Evolutionary conservation across 1,284 basidiomycete genomes (phyloP), one percentile per base, ranked within the genome.

Genomic region (Heimioporus retisporus): DNA sequence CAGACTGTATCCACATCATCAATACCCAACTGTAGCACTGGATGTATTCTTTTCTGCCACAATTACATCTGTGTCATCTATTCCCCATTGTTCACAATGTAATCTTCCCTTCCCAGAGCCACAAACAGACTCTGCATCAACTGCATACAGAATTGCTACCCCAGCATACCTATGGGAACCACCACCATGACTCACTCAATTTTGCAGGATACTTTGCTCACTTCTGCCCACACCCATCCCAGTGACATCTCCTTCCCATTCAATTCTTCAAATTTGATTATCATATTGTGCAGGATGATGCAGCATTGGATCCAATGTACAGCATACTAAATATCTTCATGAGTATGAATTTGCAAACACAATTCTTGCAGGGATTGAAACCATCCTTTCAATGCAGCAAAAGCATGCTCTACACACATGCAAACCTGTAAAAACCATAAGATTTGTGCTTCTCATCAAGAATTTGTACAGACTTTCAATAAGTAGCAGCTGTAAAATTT

Each of bases 261-360:
- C 19, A 19, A 15, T 23, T 58, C 62, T 18, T 64, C 50, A 46
- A 64, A 59, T 1, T 15, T 11, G 3, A 64, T 16, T 8, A 65
- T 57, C 60, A 65, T 61, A 23, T 65, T 62, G 31, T 58, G 48
- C 1, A 61, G 8, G 11, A 61, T 61, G 13, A 65, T 40, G 21
- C 64, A 65, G 18, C 55, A 65, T 6, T 31, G n/a, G 2, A 65
- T 31, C 59, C 63, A 65, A 10, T 65, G n/a, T 2, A 43, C 0
- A 3, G 35, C 40, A 44, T 43, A n/a, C 6, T 43, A 16, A 15
- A 60, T 0, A 14, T 65, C 35, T 0, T 60, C 6, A 5, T 48
- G 15, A 14, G 44, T 42, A 10, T 11, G 16, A 1, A 65, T 46
- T 0, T 28, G 19, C 3, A 58, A 3, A 14, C 8, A 4, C 19